These are phyloP conservation scores for Pseudopithomyces maydicus DNA, from an alignment of 2,329 filamentous ascomycete species.

Conservation along the genomic window DNA sequence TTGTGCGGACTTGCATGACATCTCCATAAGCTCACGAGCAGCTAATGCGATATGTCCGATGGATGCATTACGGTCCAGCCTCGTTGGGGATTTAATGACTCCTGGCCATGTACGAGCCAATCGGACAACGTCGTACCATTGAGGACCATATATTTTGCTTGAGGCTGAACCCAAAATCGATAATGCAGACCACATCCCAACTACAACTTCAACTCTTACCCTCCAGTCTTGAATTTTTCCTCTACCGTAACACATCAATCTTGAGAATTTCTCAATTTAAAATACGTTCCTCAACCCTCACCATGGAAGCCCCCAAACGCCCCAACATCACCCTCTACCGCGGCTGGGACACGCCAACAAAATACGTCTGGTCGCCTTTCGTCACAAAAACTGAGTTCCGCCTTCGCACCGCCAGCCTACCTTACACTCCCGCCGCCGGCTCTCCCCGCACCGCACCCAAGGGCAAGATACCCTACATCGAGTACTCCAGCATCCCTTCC, in stretches of 20 bases:
- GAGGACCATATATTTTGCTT: neutral
- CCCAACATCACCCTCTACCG: constrained; percentile 54
- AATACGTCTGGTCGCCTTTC: constrained; percentile 65
- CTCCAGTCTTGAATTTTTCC: neutral
- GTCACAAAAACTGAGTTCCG: constrained; percentile 67
- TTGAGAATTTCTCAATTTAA: neutral
- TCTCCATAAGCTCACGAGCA: neutral
- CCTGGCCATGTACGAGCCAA: neutral
- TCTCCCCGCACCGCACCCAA: constrained; percentile 54
- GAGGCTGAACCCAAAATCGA: neutral
- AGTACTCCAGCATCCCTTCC: constrained; percentile 24
- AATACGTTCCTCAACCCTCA: neutral
- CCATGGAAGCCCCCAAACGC: constrained; percentile 1
- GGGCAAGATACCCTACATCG: constrained; percentile 66
- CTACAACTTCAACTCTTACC: neutral
- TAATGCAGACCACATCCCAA: neutral
- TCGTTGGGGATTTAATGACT: neutral
- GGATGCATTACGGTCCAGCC: neutral
- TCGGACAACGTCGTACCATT: constrained; percentile 5
- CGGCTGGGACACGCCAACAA: constrained; percentile 50
- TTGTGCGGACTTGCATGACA: neutral
- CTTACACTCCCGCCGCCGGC: constrained; percentile 55
- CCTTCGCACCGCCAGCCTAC: constrained; percentile 58
- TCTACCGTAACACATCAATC: neutral
- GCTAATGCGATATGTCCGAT: neutral